Base-by-base conservation (phyloP, 176 grass and related monocot species). In the Oryza brachyantha region DNA sequence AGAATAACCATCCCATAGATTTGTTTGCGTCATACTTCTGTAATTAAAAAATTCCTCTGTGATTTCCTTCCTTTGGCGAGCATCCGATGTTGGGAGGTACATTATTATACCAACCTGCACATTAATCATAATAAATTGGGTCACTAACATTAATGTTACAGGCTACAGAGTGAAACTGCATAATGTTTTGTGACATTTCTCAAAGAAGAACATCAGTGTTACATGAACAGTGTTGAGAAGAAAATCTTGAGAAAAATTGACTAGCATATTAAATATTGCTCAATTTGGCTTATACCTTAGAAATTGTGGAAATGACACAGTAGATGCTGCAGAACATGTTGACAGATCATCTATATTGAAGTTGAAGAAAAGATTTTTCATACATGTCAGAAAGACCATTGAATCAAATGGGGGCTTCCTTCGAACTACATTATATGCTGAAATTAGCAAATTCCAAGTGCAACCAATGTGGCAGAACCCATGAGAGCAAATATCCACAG, bases 51-150 rank as follows among this genome's bases (percentile, higher is more conserved):
- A 97, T 59, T 92, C 89, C 60, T 97, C 89, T 0, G 89, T 97
- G 55, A 97, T 97, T 14, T 94, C 95, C 80, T 94, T 97, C 86
- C 95, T 88, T 74, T 92, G 91, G 8, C 92, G 91, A 73, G 87
- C 82, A 92, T 94, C 92, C 4, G 83, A 50, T 80, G 89, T 94
- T 79, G 95, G 92, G 63, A 97, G 70, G 66, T 97, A 97, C 92
- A 97, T 94, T 67, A 97, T 94, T 79, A 97, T 94, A 76, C 95
- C 95, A 88, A 97, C 92, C 92, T 97, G 74, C 66, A 65, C 39
- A 88, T 80, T 68, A 70, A 57, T 67, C 3, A 61, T 16, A 61
- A 22, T 54, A 55, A 29, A 55, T 78, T 7, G 22, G 40, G 65
- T 78, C 13, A 45, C 0, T 45, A 16, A 45, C 25, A 61, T 4